Evolutionary conservation across 768 basidiomycete genomes (phyloP).

Genomic region (Suillus subluteus): DNA sequence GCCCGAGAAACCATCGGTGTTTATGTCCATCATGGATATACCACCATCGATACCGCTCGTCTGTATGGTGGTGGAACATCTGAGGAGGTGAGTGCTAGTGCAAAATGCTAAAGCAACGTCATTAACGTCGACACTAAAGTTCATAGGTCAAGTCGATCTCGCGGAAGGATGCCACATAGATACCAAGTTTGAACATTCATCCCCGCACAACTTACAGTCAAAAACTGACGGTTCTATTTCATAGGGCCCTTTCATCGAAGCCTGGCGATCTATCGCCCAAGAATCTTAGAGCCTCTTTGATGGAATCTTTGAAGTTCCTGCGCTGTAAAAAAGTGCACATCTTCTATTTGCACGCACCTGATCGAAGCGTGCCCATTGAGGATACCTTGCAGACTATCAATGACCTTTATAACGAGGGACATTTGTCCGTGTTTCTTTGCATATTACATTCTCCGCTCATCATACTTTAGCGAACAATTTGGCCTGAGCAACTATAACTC

Average conservation of each 20-base stretch:
- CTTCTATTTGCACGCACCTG: conserved; percentile 49
- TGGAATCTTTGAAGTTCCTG: conserved; percentile 17
- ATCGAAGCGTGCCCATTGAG: conserved; percentile 48
- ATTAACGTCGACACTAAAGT: conserved; percentile 13
- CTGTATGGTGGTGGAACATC: conserved; percentile 25
- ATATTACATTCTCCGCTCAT: not conserved
- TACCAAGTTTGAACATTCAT: conserved; percentile 20
- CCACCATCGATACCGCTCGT: conserved; percentile 27
- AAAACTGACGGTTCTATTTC: not conserved
- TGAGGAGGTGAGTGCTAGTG: conserved; percentile 23
- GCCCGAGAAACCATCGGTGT: conserved; percentile 19
- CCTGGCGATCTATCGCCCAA: conserved; percentile 15
- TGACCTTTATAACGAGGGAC: conserved; percentile 52
- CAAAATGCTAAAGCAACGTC: not conserved
- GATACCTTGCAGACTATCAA: conserved; percentile 50
- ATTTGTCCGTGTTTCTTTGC: conserved; percentile 42
- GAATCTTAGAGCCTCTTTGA: conserved; percentile 19
- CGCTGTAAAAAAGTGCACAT: conserved; percentile 19
- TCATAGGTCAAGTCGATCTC: conserved; percentile 20
- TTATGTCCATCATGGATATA: conserved; percentile 21
- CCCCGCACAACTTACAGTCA: not conserved
- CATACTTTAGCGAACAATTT: conserved; percentile 17
- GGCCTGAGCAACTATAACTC: conserved; percentile 24
- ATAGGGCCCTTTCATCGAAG: conserved; percentile 16
- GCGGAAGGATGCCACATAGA: conserved; percentile 17